Evolutionary conservation across 2,329 filamentous ascomycete genomes (phyloP), one percentile per base, ranked within the genome.

Genomic region (Dactylellina parvicollis): DNA sequence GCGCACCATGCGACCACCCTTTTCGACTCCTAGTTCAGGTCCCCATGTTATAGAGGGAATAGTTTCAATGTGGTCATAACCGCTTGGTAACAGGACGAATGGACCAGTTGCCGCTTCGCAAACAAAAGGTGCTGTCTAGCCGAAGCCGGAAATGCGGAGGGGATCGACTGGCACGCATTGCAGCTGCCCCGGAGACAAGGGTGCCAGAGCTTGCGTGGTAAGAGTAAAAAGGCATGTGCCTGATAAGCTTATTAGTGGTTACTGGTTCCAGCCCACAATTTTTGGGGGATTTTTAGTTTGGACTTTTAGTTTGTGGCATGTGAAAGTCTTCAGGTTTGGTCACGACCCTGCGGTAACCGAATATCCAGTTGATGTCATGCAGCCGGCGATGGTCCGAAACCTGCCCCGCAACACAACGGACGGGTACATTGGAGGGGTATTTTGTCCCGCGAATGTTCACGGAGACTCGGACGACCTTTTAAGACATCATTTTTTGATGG

Each of bases 101-200:
- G 69, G 69, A 72, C 67, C 67, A 65, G 67, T 61, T 65, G 67
- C 67, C 66, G 57, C 47, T 62, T 55, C 40, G 64, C 36, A 52
- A n/a, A 46, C 64, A 52, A 69, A 32, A 60, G 26, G 24, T 59
- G 46, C 55, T 72, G 34, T 57, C 60, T 73, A 73, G 69, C 69
- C 69, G 69, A 73, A 73, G 69, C 69, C 69, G 69, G 69, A 61
- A 73, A 66, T 73, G 69, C 69, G 69, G 69, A 72, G 67, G 66
- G 67, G 52, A 60, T 47, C 46, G 14, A 61, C 65, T 62, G 55
- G 42, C 55, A 60, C 22, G 24, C 20, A 50, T 54, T 42, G 42
- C 67, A 72, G 47, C 34, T 46, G 28, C 42, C 59, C 69, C 69
- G 69, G 69, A 66, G 69, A 73, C 69, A 73, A 66, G 69, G 69